Evolutionary conservation across 1,139 yeast species (phyloP).

Genomic region (Suhomyces coccinellae): DNA sequence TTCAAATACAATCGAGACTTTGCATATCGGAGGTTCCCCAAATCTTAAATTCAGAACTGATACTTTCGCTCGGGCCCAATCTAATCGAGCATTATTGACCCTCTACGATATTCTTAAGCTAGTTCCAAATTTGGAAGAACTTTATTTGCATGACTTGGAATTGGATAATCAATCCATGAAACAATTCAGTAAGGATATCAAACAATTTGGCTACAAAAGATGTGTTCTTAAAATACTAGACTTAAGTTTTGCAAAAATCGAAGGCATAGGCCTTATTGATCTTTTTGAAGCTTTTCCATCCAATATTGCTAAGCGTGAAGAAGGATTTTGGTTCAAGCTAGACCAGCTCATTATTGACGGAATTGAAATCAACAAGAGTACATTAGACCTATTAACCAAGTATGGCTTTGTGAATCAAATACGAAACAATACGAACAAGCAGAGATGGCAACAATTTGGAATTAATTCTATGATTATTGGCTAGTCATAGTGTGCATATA

Average conservation of each 20-base stretch:
- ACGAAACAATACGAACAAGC: constrained; percentile 28
- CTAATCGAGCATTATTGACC: constrained; percentile 18
- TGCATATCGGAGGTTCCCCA: constrained; percentile 36
- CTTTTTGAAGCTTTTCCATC: constrained; percentile 24
- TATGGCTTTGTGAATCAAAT: constrained; percentile 23
- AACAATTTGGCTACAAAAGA: constrained; percentile 18
- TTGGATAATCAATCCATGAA: constrained; percentile 39
- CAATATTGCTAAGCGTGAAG: constrained; percentile 1
- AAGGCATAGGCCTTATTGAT: constrained; percentile 43
- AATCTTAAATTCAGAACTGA: constrained; percentile 35
- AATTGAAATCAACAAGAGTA: constrained; percentile 32
- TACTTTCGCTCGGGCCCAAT: constrained; percentile 14
- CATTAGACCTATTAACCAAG: constrained; percentile 25
- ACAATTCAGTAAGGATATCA: constrained; percentile 29
- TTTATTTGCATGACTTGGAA: constrained; percentile 39
- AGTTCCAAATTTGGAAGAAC: constrained; percentile 26
- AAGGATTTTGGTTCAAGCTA: constrained; percentile 15
- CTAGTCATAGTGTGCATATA: background rate
- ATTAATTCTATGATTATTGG: constrained; percentile 32
- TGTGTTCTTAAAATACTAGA: constrained; percentile 30
- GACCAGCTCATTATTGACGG: constrained; percentile 37
- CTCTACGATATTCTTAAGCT: constrained; percentile 24
- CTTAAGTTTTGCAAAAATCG: constrained; percentile 35
- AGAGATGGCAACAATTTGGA: constrained; percentile 41
- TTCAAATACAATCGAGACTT: constrained; percentile 17